Evolutionary conservation across 2,329 filamentous ascomycete species (phyloP).

Genomic region (Microdochium nivale): DNA sequence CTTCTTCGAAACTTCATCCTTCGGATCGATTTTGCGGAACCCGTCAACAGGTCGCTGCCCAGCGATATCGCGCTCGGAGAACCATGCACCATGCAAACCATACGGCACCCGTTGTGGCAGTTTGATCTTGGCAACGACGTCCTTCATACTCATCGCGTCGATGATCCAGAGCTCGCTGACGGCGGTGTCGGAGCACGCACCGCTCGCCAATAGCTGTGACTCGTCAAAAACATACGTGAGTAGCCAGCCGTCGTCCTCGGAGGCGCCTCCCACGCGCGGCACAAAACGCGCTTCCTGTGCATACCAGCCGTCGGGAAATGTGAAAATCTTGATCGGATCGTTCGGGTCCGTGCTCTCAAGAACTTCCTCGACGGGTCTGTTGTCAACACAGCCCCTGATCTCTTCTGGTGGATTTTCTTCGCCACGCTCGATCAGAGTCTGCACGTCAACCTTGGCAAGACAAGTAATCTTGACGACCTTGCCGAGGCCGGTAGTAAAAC

Average conservation of each 20-base stretch:
- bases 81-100: slow-evolving; percentile 58
- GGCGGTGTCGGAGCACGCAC: slow-evolving; percentile 32
- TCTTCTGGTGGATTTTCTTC: slow-evolving; percentile 31
- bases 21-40: slow-evolving; percentile 9
- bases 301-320: slow-evolving; percentile 50
- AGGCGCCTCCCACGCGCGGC: slow-evolving; percentile 25
- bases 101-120: slow-evolving; percentile 63
- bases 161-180: slow-evolving; percentile 61
- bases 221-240: slow-evolving; percentile 66
- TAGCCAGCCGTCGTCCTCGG: slow-evolving; percentile 60
- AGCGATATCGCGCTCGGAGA: slow-evolving; percentile 40
- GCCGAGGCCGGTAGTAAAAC: slow-evolving; percentile 51
- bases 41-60: slow-evolving; percentile 29
- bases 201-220: slow-evolving; percentile 45
- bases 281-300: slow-evolving; percentile 63
- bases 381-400: slow-evolving; percentile 56
- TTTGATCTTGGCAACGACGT: slow-evolving; percentile 47
- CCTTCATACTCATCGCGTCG: slow-evolving; percentile 52
- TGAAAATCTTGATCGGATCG: slow-evolving; percentile 54
- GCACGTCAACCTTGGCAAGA: slow-evolving; percentile 52
- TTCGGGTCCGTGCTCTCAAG: slow-evolving; percentile 30
- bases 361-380: slow-evolving; percentile 42
- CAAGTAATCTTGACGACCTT: slow-evolving; percentile 59
- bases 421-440: slow-evolving; percentile 43
- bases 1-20: slow-evolving; percentile 7